Evolutionary conservation across 352 stramenopile species (phyloP).

Genomic region (Peronosclerospora sorghi): DNA sequence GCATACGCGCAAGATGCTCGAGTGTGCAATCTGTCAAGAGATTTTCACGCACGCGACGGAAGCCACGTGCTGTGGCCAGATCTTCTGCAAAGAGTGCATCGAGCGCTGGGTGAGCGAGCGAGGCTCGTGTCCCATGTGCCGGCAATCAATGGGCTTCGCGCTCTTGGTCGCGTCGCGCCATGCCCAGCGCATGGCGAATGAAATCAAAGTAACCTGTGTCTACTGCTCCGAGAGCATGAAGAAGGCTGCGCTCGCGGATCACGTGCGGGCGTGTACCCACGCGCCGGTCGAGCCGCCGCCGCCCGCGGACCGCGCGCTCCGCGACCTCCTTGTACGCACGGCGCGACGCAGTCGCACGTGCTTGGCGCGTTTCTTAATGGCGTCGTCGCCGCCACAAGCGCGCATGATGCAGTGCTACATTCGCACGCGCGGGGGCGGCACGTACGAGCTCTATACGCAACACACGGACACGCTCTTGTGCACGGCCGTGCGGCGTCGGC

Average conservation of each 20-base stretch:
- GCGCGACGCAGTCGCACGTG: constrained; percentile 45
- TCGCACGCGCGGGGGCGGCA: constrained; percentile 61
- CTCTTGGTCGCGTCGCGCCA: constrained; percentile 53
- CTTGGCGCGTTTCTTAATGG: constrained; percentile 45
- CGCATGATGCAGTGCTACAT: constrained; percentile 85
- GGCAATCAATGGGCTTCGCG: constrained; percentile 59
- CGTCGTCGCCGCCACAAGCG: constrained; percentile 42
- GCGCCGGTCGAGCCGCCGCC: constrained; percentile 61
- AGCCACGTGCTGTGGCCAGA: constrained; percentile 72
- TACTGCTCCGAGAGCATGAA: constrained; percentile 65
- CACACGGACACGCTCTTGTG: constrained; percentile 67
- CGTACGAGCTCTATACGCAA: constrained; percentile 81
- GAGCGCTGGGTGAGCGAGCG: constrained; percentile 76
- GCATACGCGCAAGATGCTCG: constrained; percentile 79
- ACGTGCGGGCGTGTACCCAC: constrained; percentile 55
- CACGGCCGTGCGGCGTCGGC: constrained; percentile 61
- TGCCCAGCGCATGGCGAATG: constrained; percentile 76
- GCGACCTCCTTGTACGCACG: constrained; percentile 42
- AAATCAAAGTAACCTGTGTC: constrained; percentile 65
- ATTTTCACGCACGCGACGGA: constrained; percentile 66
- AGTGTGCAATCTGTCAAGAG: constrained; percentile 80
- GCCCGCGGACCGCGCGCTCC: constrained; percentile 56
- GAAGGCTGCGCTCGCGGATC: constrained; percentile 53
- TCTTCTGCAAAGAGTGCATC: constrained; percentile 76
- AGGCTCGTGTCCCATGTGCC: constrained; percentile 73